These are phyloP conservation scores for Blepharisma undulans DNA, from an alignment of 169 alveolate species.

Conservation along the genomic window DNA sequence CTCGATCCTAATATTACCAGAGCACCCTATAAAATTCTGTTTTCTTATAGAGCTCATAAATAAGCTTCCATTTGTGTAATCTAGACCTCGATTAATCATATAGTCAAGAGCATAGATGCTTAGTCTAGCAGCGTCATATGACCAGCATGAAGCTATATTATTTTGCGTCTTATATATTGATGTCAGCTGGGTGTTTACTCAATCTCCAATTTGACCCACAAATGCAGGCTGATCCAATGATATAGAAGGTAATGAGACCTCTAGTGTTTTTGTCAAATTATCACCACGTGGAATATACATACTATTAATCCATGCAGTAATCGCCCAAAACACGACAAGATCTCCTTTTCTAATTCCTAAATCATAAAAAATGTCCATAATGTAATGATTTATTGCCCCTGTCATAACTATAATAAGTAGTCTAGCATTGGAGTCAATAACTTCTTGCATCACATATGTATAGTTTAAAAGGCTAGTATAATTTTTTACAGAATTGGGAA, in stretches of 20 bases:
- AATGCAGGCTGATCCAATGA: background rate
- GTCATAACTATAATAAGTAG: background rate
- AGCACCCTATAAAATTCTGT: background rate
- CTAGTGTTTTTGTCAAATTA: background rate
- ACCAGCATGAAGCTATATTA: background rate
- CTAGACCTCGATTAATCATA: background rate
- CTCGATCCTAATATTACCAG: background rate
- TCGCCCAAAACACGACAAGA: background rate
- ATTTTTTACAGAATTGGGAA: background rate
- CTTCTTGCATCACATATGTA: background rate
- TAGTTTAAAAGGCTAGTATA: background rate
- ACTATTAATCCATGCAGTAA: background rate
- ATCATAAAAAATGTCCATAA: slow-evolving; percentile 9
- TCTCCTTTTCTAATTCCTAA: slow-evolving; percentile 33
- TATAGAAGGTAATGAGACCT: background rate
- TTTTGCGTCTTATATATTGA: background rate
- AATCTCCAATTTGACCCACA: background rate
- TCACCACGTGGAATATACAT: background rate
- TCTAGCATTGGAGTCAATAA: background rate
- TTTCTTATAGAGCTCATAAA: slow-evolving; percentile 7
- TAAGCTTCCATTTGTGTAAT: background rate
- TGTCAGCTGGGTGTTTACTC: background rate
- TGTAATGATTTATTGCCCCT: background rate
- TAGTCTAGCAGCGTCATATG: background rate
- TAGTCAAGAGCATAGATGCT: background rate